These are phyloP conservation scores for Trichosporon sp. DNA, from an alignment of 1,284 basidiomycete genomes.

Conservation along the genomic window DNA sequence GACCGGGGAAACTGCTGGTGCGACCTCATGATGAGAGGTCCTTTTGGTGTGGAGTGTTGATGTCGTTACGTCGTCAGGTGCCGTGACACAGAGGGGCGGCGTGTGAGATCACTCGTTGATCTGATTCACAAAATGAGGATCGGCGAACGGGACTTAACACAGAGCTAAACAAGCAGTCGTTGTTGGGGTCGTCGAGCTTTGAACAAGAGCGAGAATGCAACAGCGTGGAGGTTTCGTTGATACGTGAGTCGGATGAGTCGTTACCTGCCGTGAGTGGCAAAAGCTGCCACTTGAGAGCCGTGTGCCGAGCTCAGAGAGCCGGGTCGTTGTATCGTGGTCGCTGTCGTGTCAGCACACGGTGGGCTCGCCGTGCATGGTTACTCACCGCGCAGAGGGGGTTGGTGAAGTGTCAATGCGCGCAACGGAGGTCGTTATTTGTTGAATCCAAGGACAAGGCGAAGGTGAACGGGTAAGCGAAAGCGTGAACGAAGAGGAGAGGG, in stretches of 20 bases:
- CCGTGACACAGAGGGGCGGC: background rate
- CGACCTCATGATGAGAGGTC: background rate
- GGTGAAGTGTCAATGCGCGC: constrained; percentile 8
- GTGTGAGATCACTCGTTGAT: background rate
- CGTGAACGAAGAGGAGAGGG: constrained; percentile 5
- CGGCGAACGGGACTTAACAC: background rate
- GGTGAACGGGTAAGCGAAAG: background rate
- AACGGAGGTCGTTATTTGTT: constrained; percentile 18
- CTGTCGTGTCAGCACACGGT: constrained; percentile 1
- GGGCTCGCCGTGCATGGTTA: background rate
- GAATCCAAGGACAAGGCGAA: constrained; percentile 10
- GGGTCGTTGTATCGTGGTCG: constrained; percentile 2
- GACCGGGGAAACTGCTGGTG: constrained; percentile 5
- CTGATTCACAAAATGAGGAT: constrained; percentile 19
- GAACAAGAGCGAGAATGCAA: background rate
- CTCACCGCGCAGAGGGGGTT: constrained; percentile 7
- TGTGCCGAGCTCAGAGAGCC: background rate
- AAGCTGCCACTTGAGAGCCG: background rate
- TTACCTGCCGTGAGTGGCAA: constrained; percentile 12
- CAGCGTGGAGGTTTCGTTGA: background rate
- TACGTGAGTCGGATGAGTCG: background rate
- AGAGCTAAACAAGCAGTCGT: constrained; percentile 2
- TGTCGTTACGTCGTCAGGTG: constrained; percentile 8
- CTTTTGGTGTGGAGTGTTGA: background rate
- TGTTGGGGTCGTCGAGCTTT: background rate